Evolutionary conservation across 1,284 basidiomycete species (phyloP).

Genomic region (Coniophora puteana): DNA sequence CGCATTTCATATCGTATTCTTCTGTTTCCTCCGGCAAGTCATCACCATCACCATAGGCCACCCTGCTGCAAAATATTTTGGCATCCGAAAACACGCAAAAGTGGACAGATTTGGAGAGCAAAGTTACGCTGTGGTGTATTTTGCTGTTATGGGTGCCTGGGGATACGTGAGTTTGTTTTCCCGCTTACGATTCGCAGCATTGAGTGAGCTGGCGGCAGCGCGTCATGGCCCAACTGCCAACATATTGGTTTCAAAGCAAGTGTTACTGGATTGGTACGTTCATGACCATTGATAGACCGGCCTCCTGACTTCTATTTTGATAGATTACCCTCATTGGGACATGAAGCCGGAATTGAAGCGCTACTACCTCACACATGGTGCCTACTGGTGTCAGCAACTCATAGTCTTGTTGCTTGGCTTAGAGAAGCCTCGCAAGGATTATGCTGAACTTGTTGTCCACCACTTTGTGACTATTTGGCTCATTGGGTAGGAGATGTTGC

Average conservation of each 20-base stretch:
- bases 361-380: slow-evolving; percentile 88
- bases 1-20: slow-evolving; percentile 86
- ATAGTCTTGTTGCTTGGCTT: slow-evolving; percentile 82
- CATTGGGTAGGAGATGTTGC: slow-evolving; percentile 59
- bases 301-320: slow-evolving; percentile 1
- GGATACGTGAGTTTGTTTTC: slow-evolving; percentile 65
- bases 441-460: slow-evolving; percentile 80
- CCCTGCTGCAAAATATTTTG: slow-evolving; percentile 69
- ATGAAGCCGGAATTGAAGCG: slow-evolving; percentile 85
- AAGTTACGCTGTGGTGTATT: slow-evolving; percentile 84
- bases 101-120: slow-evolving; percentile 88
- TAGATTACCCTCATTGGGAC: slow-evolving; percentile 86
- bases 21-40: slow-evolving; percentile 85
- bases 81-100: slow-evolving; percentile 67
- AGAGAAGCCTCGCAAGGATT: slow-evolving; percentile 95
- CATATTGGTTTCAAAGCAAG: slow-evolving; percentile 86
- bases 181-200: slow-evolving; percentile 1
- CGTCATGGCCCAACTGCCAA: slow-evolving; percentile 86
- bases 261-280: slow-evolving; percentile 76
- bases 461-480: slow-evolving; percentile 97
- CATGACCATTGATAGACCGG: background rate
- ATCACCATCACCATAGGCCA: slow-evolving; percentile 68
- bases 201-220: slow-evolving; percentile 38
- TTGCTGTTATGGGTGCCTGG: slow-evolving; percentile 64
- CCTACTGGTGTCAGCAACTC: slow-evolving; percentile 96